A percentile compares a stretch with the other conserved stretches of the same genome.
These are phyloP conservation scores for Colletotrichum spinosum DNA, from an alignment of 2,329 filamentous ascomycete species.

Conservation along the genomic window DNA sequence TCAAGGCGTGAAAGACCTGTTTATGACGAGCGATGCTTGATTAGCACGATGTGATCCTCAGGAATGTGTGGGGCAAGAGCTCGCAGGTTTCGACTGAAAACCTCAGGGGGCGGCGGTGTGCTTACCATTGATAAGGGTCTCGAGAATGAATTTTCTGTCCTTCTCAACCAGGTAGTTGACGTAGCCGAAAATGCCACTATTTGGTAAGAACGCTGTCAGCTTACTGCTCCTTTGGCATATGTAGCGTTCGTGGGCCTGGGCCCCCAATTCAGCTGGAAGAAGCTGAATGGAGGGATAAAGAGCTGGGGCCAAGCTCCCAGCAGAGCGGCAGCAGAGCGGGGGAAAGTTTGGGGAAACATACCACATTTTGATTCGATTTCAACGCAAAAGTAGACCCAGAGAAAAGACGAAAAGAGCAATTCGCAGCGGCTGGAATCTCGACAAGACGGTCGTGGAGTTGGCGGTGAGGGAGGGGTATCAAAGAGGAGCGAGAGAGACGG, in stretches of 20 bases:
- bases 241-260: background rate
- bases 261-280: constrained; percentile 16
- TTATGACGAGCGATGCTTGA: constrained; percentile 37
- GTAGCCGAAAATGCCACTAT: constrained; percentile 95
- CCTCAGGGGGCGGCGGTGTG: constrained; percentile 41
- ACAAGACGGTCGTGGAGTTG: constrained; percentile 4
- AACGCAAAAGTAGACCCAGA: constrained; percentile 32
- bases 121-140: constrained; percentile 95
- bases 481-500: constrained; percentile 36
- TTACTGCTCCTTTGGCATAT: constrained; percentile 37
- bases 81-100: constrained; percentile 19
- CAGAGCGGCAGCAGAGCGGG: constrained; percentile 23
- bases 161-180: constrained; percentile 99
- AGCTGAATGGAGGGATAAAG: constrained; percentile 9
- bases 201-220: constrained; percentile 34
- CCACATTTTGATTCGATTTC: constrained; percentile 40
- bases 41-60: constrained; percentile 43
- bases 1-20: constrained; percentile 93
- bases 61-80: constrained; percentile 24
- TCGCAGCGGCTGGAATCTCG: constrained; percentile 14
- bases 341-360: constrained; percentile 35
- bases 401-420: constrained; percentile 34
- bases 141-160: constrained; percentile 95
- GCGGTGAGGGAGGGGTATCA: constrained; percentile 33
- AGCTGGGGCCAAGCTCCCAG: constrained; percentile 28